Evolutionary conservation across 1,284 basidiomycete species (phyloP), one percentile per base, ranked within the genome.

Genomic region (Ustilago crameri): DNA sequence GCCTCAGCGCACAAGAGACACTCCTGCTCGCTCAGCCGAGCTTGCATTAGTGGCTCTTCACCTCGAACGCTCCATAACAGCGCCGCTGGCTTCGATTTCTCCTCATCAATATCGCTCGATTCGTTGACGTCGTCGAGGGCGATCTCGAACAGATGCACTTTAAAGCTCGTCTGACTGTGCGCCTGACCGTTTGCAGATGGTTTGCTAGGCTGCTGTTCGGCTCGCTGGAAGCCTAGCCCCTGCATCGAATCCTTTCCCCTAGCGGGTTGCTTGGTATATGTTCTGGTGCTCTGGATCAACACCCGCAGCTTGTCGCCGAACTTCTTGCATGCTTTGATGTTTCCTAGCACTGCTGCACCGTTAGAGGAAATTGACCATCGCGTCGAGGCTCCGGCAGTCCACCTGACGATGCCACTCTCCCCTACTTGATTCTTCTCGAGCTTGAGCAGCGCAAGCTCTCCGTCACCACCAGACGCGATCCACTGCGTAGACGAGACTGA

Each of bases 31-130:
- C 54, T 49, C 15, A 77, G 50, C 42, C 44, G 51, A 10, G 62
- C 58, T 32, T 23, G 61, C 41, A 68, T 50, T 14, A 63, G 26
- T 23, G 74, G 68, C 37, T 75, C 74, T 9, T 68, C 58, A 27
- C 74, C 70, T 9, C 45, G 47, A 10, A 66, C 48, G 3, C 32
- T 42, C 65, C 70, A 73, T 5, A 52, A 17, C n/a, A 58, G 22
- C 9, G 8, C 26, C 4, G 41, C 27, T 14, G 35, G 10, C 20
- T 23, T 38, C 5, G 14, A 24, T 23, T 47, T 35, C 14, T 14
- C n/a, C 3, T 45, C 42, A 2, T 37, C 17, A 10, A 3, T 18
- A 24, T 27, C 14, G 14, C 20, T 17, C 15, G 35, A 15, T 32
- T 26, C 9, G 3, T 23, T 34, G 20, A n/a, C 14, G 3, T 14